Evolutionary conservation across 768 basidiomycete species (phyloP).

Genomic region (Psilocybe subaeruginosa): DNA sequence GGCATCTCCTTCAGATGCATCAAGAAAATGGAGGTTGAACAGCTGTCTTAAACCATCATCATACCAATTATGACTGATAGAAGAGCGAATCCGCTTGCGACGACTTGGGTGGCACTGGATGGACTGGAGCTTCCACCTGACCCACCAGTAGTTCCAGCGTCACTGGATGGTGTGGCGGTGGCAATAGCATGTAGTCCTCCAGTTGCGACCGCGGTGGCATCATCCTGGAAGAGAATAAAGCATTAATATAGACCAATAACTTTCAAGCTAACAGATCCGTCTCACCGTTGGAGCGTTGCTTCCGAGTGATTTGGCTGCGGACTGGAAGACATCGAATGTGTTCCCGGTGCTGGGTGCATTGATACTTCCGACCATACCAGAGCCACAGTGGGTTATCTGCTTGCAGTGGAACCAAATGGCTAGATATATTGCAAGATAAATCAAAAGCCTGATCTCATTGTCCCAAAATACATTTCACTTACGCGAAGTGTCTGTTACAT

Average conservation of each 20-base stretch:
- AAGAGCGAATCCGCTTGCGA: conserved; percentile 16
- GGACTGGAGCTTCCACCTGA: conserved; percentile 11
- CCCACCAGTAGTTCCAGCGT: conserved; percentile 8
- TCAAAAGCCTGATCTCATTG: background rate
- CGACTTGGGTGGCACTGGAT: conserved; percentile 15
- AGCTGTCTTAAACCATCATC: conserved; percentile 7
- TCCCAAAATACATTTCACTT: conserved; percentile 21
- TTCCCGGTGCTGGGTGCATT: conserved; percentile 50
- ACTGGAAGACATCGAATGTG: conserved; percentile 41
- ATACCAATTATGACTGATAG: conserved; percentile 16
- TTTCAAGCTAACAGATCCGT: background rate
- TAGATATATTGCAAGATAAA: conserved; percentile 19
- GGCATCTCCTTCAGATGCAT: background rate
- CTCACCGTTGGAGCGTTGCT: conserved; percentile 43
- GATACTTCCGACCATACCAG: conserved; percentile 54
- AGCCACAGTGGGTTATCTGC: conserved; percentile 48
- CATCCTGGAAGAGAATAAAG: conserved; percentile 28
- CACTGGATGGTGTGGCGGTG: conserved; percentile 28
- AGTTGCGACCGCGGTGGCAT: conserved; percentile 38
- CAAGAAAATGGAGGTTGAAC: background rate
- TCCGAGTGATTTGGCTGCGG: conserved; percentile 36
- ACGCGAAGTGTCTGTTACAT: conserved; percentile 50
- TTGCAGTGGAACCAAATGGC: conserved; percentile 66
- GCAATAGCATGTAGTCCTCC: conserved; percentile 46
- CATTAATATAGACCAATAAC: background rate